Conservation (phyloP, 1,139 yeast species). For the Lodderomyces beijingensis region DNA sequence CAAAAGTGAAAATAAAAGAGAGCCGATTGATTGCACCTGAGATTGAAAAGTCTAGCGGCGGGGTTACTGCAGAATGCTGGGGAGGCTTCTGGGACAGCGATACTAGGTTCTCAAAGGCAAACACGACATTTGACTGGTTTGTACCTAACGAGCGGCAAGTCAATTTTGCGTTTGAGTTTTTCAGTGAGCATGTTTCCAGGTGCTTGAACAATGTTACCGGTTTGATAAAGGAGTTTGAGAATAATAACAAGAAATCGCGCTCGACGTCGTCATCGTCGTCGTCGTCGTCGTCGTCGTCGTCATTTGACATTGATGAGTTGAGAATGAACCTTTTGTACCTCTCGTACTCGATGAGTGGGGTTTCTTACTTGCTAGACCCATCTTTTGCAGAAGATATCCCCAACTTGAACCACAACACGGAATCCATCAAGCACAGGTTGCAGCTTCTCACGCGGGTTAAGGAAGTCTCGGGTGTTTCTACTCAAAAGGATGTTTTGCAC, state of each 20-base stretch:
- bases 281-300: slow-evolving; percentile 11
- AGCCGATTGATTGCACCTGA: slow-evolving; percentile 47
- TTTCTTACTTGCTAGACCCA: slow-evolving; percentile 75
- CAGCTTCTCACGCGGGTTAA: slow-evolving; percentile 31
- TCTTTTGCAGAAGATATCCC: slow-evolving; percentile 46
- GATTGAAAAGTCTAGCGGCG: slow-evolving; percentile 21
- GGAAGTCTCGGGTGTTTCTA: slow-evolving; percentile 17
- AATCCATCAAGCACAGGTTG: slow-evolving; percentile 34
- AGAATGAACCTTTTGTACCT: slow-evolving; percentile 54
- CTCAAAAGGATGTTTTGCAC: slow-evolving; percentile 21
- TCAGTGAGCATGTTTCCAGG: slow-evolving; percentile 45
- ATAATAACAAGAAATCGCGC: slow-evolving; percentile 8
- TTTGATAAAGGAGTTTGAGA: slow-evolving; percentile 28
- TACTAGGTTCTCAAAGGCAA: slow-evolving; percentile 36
- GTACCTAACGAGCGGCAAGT: slow-evolving; percentile 58
- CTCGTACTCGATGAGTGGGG: slow-evolving; percentile 66
- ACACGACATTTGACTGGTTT: slow-evolving; percentile 69
- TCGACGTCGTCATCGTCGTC: not conserved
- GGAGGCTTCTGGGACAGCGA: slow-evolving; percentile 63
- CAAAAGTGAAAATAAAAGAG: slow-evolving; percentile 57
- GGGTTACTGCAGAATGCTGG: slow-evolving; percentile 57
- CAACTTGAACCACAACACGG: slow-evolving; percentile 28
- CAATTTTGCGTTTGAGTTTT: slow-evolving; percentile 56
- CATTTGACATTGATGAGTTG: slow-evolving; percentile 43
- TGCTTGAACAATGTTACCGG: slow-evolving; percentile 41